Base-by-base conservation (phyloP, 495 filamentous ascomycete species). In the Neurospora sp. region DNA sequence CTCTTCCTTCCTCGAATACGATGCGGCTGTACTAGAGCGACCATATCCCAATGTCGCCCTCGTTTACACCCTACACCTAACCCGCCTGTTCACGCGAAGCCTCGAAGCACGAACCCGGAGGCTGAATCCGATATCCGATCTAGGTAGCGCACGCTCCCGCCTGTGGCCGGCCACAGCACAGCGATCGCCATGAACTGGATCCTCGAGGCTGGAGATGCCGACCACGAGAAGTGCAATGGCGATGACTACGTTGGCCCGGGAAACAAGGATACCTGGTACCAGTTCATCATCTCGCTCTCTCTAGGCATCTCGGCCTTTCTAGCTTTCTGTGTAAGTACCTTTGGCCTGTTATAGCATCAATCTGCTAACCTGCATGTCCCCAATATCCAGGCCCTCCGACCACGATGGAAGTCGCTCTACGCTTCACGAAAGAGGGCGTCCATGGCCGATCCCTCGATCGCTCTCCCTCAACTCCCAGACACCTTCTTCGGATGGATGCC, bases 401-500 rank as follows among this genome's bases (percentile, higher is more conserved):
- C 94, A 73, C 90, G 94, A 87, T 99, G 96, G 96, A 90, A 92
- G 69, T 88, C 89, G 38, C 88, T 99, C 16, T 99, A 98, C 80
- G 94, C 94, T 31, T 95, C 96, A 17, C 89, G 96, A 71, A 94
- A 91, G 79, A 86, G 89, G 76, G 89, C 89, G 75, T 84, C 27
- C 53, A 65, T 65, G 53, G 53, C 85, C 74, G 82, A 89, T 76
- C 88, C 89, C 35, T 89, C 91, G n/a, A 88, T 89, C n/a, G 82
- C 84, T 14, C 84, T 98, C 39, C 96, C 96, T 5, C 88, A 91
- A 59, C 89, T 99, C 7, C 94, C 96, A 65, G 89, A 94, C 77
- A 90, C 87, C 41, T 90, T 97, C 76, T 92, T 98, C 74, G 96
- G 94, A 77, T 99, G 96, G 96, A 96, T 98, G 40, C 90, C 93